A percentile compares a stretch with the other conserved stretches of the same genome.
Evolutionary conservation across 768 basidiomycete genomes (phyloP).

Genomic region (Hydnomerulius pinastri): DNA sequence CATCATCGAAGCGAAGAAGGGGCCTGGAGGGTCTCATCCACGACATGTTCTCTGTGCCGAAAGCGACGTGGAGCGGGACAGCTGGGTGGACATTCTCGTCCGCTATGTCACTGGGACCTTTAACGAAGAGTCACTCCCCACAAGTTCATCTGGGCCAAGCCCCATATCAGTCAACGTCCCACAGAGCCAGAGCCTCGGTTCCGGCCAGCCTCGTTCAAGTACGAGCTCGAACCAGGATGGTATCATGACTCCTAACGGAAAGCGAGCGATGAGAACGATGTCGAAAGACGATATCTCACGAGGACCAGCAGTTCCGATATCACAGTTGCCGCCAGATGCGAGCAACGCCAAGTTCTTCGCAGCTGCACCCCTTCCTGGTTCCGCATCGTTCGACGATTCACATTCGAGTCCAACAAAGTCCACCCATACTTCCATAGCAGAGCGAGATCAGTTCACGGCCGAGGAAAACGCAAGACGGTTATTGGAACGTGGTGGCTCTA

Average conservation of each 20-base stretch:
- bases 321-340: conserved; percentile 55
- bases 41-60: conserved; percentile 96
- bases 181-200: conserved; percentile 27
- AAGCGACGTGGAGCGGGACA: conserved; percentile 90
- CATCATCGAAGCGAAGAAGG: conserved; percentile 86
- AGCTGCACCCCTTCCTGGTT: conserved; percentile 34
- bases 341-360: conserved; percentile 63
- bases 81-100: conserved; percentile 93
- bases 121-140: conserved; percentile 63
- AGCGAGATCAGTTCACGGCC: conserved; percentile 21
- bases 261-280: conserved; percentile 43
- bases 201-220: conserved; percentile 58
- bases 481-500: conserved; percentile 46
- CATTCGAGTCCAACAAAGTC: conserved; percentile 65
- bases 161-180: conserved; percentile 25
- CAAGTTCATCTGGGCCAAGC: conserved; percentile 39
- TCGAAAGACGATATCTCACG: conserved; percentile 64
- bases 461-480: conserved; percentile 39
- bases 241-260: conserved; percentile 22
- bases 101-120: conserved; percentile 83
- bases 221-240: conserved; percentile 44
- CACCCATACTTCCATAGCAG: conserved; percentile 44
- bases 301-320: conserved; percentile 54
- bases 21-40: no score
- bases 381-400: no score